Evolutionary conservation across 139 green algal genomes (phyloP).

Genomic region (Chlorella vulgaris): DNA sequence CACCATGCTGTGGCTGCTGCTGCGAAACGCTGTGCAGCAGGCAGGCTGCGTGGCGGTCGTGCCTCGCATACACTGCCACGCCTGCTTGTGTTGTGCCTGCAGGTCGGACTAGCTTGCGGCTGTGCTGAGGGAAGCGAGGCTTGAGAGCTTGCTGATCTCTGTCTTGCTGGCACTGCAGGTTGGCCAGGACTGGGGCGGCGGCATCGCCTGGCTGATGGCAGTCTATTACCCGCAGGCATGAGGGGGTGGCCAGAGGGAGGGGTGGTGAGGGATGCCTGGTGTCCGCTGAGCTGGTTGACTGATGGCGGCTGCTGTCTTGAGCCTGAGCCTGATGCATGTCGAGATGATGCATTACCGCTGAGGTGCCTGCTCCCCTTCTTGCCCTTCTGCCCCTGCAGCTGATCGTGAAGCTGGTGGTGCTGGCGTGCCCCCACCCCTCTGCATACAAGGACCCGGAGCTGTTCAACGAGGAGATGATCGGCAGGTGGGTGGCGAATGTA

Average conservation of each 20-base stretch:
- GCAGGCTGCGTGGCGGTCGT: too few species aligned
- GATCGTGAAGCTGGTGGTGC: slow-evolving; percentile 42
- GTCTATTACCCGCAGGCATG: slow-evolving; percentile 17
- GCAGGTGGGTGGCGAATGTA: not conserved
- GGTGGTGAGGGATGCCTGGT: not conserved
- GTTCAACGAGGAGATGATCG: slow-evolving; percentile 8
- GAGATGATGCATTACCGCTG: too few species aligned
- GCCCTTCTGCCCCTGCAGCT: not conserved
- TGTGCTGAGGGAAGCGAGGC: not conserved
- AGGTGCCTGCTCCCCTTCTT: not conserved
- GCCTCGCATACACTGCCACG: too few species aligned
- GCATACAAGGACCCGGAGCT: slow-evolving; percentile 8
- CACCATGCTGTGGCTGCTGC: not conserved
- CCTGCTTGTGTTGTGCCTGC: too few species aligned
- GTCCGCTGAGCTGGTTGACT: too few species aligned
- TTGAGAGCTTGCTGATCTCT: too few species aligned
- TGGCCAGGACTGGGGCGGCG: slow-evolving; percentile 74
- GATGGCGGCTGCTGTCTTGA: not conserved
- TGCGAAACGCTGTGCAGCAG: too few species aligned
- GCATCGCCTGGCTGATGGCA: slow-evolving; percentile 48
- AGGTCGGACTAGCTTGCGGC: not conserved
- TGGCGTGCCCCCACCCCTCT: slow-evolving; percentile 40
- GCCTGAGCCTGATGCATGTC: not conserved
- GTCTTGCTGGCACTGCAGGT: too few species aligned
- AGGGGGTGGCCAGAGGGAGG: not conserved